phyloP scores from a whole-genome alignment of 129 eudicot genomes.

The Ambrosia trifida region DNA sequence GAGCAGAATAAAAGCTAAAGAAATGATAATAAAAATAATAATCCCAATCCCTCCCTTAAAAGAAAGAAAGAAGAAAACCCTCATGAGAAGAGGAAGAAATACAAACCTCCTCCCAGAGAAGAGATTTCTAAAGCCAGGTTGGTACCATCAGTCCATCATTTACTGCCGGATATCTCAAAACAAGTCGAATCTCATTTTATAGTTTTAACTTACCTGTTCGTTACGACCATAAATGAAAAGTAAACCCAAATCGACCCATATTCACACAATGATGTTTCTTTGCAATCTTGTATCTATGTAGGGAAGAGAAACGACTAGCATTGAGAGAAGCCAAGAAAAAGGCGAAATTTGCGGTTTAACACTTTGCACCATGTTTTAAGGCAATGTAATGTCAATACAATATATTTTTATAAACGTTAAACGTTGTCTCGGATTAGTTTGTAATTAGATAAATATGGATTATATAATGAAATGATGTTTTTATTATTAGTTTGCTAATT shows the following conservation, averaged over 20 bases:
- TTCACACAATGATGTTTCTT: not conserved
- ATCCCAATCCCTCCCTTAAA: slow-evolving; percentile 13
- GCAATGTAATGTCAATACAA: too few relatives aligned
- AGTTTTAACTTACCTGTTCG: too few relatives aligned
- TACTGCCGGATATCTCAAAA: not conserved
- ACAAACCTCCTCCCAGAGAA: slow-evolving; percentile 59
- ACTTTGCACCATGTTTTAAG: not conserved
- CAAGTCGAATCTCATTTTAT: too few relatives aligned
- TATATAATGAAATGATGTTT: too few relatives aligned
- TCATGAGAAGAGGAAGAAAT: slow-evolving; percentile 49
- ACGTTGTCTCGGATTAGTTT: too few relatives aligned
- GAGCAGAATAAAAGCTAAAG: slow-evolving; percentile 20
- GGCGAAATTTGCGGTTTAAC: not conserved
- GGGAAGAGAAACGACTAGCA: slow-evolving; percentile 74
- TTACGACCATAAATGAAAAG: too few relatives aligned
- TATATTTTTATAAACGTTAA: too few relatives aligned
- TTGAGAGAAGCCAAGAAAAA: slow-evolving; percentile 48
- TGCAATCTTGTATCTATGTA: not conserved
- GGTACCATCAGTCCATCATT: not conserved
- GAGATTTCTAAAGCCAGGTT: slow-evolving; percentile 73
- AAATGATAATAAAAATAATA: slow-evolving; percentile 9
- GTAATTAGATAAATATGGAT: too few relatives aligned
- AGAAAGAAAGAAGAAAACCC: slow-evolving; percentile 42
- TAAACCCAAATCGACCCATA: not conserved
- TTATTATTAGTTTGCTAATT: too few relatives aligned